Base-by-base conservation (phyloP, 495 filamentous ascomycete species). In the Hypoxylon crocopeplum region DNA sequence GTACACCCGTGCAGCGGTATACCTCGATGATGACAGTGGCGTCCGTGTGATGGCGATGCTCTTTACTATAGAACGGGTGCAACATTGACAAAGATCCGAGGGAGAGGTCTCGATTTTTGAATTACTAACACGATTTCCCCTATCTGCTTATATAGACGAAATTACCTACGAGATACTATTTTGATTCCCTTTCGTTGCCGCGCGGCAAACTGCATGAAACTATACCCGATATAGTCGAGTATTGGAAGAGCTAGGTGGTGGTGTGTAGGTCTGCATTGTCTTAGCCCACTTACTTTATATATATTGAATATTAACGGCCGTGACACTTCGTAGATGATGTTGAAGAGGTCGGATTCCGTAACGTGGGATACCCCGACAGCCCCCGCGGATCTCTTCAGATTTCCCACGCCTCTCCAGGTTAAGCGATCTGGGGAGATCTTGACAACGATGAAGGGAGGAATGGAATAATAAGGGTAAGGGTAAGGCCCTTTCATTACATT, bases 161-260 rank as follows among this genome's bases (percentile, higher is more conserved):
- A 51, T n/a, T 27, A 20, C 17, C 25, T 39, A 33, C 25, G 15
- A 36, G 37, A 42, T 36, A 34, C 32, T 55, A 34, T 54, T 39
- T 5, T 44, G 8, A 49, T 25, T 64, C 38, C n/a, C n/a, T n/a
- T 44, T 40, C 60, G 27, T 57, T 64, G 49, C 60, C 60, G 60
- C 60, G 60, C 60, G 60, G 60, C 33, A 64, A 64, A 64, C 32
- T 54, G 48, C 54, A 47, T 47, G 19, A 30, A 40, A 13, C 48
- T 30, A 44, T 57, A 44, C 53, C 48, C 36, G 41, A 53, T 59
- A 47, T 24, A 33, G n/a, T n/a, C n/a, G 32, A 51, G 12, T 5
- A 33, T 21, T 34, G 8, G 40, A 13, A 44, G 32, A 25, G 37
- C 37, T 57, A 36, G 5, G 10, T 29, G 25, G n/a, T n/a, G n/a